A percentile compares a stretch with the other conserved stretches of the same genome.
Conservation (phyloP, 306 rosid species). For the Lablab purpureus region DNA sequence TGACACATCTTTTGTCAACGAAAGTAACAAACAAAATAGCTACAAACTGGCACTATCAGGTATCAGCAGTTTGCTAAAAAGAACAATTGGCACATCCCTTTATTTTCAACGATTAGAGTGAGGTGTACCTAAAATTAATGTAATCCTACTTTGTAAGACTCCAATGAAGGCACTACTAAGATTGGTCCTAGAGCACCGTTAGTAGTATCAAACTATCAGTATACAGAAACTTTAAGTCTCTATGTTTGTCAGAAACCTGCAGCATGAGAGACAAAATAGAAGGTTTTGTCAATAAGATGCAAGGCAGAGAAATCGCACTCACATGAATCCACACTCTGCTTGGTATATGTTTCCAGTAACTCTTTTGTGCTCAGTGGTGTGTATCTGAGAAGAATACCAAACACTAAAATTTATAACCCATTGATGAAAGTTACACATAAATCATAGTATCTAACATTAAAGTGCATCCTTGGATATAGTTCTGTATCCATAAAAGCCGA, state of each 20-base stretch:
- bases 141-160: not conserved
- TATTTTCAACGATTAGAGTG: not conserved
- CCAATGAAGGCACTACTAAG: not conserved
- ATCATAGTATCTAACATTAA: conserved; percentile 13
- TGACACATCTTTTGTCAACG: conserved; percentile 1
- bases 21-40: conserved; percentile 10
- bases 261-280: conserved; percentile 19
- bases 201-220: not conserved
- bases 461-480: conserved; percentile 4
- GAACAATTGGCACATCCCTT: conserved; percentile 11
- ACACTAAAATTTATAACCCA: conserved; percentile 28
- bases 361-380: conserved; percentile 83
- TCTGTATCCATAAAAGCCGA: not conserved
- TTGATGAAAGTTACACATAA: conserved; percentile 7
- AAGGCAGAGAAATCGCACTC: conserved; percentile 49
- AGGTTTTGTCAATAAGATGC: conserved; percentile 9
- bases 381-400: conserved; percentile 68
- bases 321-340: conserved; percentile 85
- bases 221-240: conserved; percentile 9
- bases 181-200: conserved; percentile 28
- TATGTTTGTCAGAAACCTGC: not conserved
- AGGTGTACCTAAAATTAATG: conserved; percentile 18
- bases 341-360: conserved; percentile 75
- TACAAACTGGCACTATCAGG: conserved; percentile 23
- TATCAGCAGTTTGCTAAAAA: conserved; percentile 34